phyloP scores from a whole-genome alignment of 1,284 basidiomycete species.

The Papiliotrema fonsecae region DNA sequence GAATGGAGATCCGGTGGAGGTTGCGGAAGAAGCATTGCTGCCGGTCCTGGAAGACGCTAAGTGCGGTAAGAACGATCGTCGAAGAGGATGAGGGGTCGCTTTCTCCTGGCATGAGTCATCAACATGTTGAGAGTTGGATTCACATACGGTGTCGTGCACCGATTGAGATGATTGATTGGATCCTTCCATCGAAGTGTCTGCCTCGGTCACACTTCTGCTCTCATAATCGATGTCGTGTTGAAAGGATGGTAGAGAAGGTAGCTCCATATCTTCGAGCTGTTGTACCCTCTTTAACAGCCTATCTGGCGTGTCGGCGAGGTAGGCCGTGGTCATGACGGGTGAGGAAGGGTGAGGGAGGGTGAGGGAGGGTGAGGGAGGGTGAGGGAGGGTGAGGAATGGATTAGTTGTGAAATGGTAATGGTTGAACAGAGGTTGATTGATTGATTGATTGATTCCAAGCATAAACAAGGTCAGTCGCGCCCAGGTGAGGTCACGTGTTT shows the following conservation, averaged over 20 bases:
- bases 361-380: not conserved
- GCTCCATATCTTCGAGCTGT: conserved; percentile 40
- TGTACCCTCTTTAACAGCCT: conserved; percentile 37
- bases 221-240: conserved; percentile 38
- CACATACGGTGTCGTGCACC: not conserved
- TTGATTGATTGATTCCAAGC: conserved; percentile 4
- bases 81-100: conserved; percentile 29
- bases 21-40: conserved; percentile 10
- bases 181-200: not conserved
- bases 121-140: not conserved
- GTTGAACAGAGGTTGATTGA: not conserved
- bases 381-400: too few relatives aligned
- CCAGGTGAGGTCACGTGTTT: conserved; percentile 2
- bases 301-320: conserved; percentile 33
- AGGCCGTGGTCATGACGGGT: conserved; percentile 21
- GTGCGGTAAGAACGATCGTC: conserved; percentile 8
- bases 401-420: not conserved
- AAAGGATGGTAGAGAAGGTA: conserved; percentile 43
- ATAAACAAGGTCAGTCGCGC: conserved; percentile 18
- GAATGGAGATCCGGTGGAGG: conserved; percentile 25
- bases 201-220: conserved; percentile 9
- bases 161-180: conserved; percentile 2
- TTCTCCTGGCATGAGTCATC: conserved; percentile 10
- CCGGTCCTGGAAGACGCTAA: conserved; percentile 7
- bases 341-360: not conserved